Evolutionary conservation across 306 rosid species (phyloP).

Genomic region (Castanea crenata): DNA sequence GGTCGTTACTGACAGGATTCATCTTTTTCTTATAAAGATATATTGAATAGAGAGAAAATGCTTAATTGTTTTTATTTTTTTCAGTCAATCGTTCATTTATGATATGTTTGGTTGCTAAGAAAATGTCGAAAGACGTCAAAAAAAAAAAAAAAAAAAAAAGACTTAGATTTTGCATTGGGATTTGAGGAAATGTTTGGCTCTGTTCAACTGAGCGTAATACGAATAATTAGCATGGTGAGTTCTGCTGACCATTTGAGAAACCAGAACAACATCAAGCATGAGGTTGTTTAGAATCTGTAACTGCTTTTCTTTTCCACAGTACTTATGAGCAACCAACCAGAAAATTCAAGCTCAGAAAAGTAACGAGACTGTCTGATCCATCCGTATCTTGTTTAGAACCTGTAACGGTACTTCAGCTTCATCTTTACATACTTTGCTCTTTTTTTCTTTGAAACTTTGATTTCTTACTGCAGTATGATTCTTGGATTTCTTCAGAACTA

Average conservation of each 20-base stretch:
- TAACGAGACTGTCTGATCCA: background rate
- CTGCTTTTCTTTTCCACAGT: background rate
- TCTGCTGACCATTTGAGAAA: background rate
- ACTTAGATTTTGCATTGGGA: background rate
- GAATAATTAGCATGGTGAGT: background rate
- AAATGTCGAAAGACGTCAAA: background rate
- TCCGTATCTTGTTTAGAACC: background rate
- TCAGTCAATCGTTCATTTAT: background rate
- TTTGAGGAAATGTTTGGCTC: background rate
- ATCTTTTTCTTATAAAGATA: too few species aligned
- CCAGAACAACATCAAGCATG: background rate
- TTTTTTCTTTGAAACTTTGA: slow-evolving; percentile 26
- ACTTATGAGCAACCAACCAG: background rate
- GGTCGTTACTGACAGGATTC: too few species aligned
- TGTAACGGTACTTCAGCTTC: background rate
- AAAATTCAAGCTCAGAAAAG: background rate
- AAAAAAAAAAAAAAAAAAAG: background rate
- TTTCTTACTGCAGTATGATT: slow-evolving; percentile 8
- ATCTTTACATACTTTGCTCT: slow-evolving; percentile 16
- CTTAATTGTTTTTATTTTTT: background rate
- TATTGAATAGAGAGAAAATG: background rate
- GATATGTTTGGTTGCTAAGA: slow-evolving; percentile 2
- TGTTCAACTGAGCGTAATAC: background rate
- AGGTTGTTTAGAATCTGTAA: background rate
- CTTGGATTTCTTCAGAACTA: slow-evolving; percentile 39